A percentile compares a stretch with the other conserved stretches of the same genome.
These are phyloP conservation scores for Cornus suecica DNA, from an alignment of 148 eudicot genomes.

Conservation along the genomic window DNA sequence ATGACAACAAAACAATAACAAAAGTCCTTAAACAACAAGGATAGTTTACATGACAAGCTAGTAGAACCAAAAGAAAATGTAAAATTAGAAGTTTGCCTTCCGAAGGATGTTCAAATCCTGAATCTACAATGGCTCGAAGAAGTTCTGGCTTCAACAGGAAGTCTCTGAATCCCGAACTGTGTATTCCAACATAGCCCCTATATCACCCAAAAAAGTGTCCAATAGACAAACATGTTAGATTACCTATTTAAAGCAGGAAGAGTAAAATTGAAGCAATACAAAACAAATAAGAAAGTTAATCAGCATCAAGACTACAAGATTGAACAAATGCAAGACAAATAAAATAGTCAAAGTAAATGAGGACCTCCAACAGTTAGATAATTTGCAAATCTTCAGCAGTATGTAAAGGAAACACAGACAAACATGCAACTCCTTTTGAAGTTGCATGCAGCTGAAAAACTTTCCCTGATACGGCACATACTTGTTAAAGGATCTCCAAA, in stretches of 20 bases:
- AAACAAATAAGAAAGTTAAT: not conserved
- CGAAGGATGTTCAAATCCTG: slow-evolving; percentile 65
- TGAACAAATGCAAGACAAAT: not conserved
- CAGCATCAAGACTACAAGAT: no score
- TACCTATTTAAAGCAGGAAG: not conserved
- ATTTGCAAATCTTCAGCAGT: no score
- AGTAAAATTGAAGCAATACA: not conserved
- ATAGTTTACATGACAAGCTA: no score
- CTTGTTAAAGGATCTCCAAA: no score
- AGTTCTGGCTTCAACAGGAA: slow-evolving; percentile 64
- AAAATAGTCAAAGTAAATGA: not conserved
- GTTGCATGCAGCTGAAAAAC: no score
- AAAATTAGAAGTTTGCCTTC: slow-evolving; percentile 40
- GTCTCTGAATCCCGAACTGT: slow-evolving; percentile 69
- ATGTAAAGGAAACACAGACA: no score
- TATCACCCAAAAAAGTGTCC: not conserved
- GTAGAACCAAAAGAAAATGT: not conserved
- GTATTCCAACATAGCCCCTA: slow-evolving; percentile 67
- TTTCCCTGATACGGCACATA: no score
- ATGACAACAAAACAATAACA: no score
- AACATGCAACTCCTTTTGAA: no score
- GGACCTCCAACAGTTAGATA: not conserved
- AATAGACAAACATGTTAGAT: not conserved
- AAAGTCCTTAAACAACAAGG: no score
- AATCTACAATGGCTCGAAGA: slow-evolving; percentile 59